Conservation (phyloP, 164 flowering plant genomes). For the Vitis riparia region DNA sequence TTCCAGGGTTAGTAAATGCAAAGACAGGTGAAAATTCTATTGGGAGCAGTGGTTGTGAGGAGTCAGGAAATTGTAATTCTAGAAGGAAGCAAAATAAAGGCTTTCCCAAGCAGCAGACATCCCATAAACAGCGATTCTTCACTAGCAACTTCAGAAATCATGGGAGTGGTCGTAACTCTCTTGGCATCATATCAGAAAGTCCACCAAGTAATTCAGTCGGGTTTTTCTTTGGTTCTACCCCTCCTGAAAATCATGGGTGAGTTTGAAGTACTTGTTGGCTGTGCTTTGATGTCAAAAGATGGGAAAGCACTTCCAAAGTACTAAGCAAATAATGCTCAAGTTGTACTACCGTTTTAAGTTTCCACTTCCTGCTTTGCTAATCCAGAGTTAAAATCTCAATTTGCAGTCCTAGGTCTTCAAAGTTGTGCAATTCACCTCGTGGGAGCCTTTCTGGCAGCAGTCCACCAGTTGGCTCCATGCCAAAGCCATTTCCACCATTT, state of each 20-base stretch:
- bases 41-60: constrained; percentile 39
- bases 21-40: constrained; percentile 35
- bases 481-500: constrained; percentile 89
- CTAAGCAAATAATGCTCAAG: not conserved
- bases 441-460: constrained; percentile 68
- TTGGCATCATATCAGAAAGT: constrained; percentile 76
- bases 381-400: not conserved
- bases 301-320: not conserved
- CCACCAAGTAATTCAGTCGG: constrained; percentile 94
- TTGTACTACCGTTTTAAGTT: not conserved
- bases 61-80: constrained; percentile 40
- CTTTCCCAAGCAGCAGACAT: constrained; percentile 50
- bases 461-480: constrained; percentile 93
- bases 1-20: constrained; percentile 30
- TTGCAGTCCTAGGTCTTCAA: constrained; percentile 65
- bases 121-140: constrained; percentile 71
- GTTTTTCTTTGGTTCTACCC: constrained; percentile 90
- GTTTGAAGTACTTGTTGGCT: constrained; percentile 18
- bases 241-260: constrained; percentile 86
- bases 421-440: constrained; percentile 76
- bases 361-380: not conserved
- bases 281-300: not conserved
- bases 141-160: constrained; percentile 63
- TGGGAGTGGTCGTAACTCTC: constrained; percentile 54
- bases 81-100: constrained; percentile 66